Evolutionary conservation across 352 stramenopile species (phyloP), one percentile per base, ranked within the genome.

Genomic region (Globisporangium iwayamae): DNA sequence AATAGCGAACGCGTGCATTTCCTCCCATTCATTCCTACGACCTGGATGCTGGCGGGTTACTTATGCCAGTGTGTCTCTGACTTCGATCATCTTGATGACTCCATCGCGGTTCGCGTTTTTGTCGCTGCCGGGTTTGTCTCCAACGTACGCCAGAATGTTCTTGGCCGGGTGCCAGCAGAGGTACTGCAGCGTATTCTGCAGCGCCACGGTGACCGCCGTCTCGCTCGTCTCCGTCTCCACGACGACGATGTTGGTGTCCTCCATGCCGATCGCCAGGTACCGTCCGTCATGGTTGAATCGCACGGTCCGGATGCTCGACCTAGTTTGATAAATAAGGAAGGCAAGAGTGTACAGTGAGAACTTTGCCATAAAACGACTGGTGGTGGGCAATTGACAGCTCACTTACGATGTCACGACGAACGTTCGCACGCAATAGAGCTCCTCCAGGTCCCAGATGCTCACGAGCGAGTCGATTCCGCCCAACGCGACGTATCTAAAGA

Each of bases 381-480:
- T 46, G 2, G 39, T 46, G 39, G 2, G 0, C 13, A 46, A 1
- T 6, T 10, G 28, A 14, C 18, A 28, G 18, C 30, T 30, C 28
- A 79, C 80, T 57, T 79, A 93, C 84, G 79, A 85, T 60, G 86
- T 93, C 32, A 91, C 79, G 14, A 90, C 75, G 48, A 92, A 93
- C 9, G 86, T 95, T 56, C 87, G 85, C 8, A 87, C 74, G 69
- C 86, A 95, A 70, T 89, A 95, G 34, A 95, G 79, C 60, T 95
- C 85, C 62, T 95, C 79, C 20, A 95, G 66, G 61, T 95, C 86
- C 86, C 86, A 95, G 3, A 95, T 62, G 57, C 84, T 93, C 62
- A 93, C 83, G 41, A 95, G 74, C 45, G 86, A 95, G 61, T 95
- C 86, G 8, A 91, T 62, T n/a, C 86, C 82, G n/a, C 86, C 86